Conservation (phyloP, 208 protist genomes). For the Leishmania amazonensis region DNA sequence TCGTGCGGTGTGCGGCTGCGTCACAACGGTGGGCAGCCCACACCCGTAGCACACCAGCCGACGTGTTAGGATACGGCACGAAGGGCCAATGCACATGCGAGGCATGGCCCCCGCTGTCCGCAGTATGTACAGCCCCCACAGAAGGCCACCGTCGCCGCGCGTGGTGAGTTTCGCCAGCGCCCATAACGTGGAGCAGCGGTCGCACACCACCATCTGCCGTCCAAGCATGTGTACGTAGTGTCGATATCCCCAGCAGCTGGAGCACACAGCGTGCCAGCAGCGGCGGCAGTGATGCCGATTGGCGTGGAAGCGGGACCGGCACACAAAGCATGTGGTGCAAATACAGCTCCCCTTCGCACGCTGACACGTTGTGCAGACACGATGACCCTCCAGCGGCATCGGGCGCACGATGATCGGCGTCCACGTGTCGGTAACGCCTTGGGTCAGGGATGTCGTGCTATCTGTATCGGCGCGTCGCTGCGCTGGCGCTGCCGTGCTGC, state of each 20-base stretch:
- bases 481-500: background rate
- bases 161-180: slow-evolving; percentile 47
- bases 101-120: slow-evolving; percentile 61
- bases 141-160: slow-evolving; percentile 34
- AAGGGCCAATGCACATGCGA: slow-evolving; percentile 50
- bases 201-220: slow-evolving; percentile 48
- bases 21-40: slow-evolving; percentile 62
- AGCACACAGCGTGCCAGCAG: slow-evolving; percentile 70
- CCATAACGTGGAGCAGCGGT: slow-evolving; percentile 63
- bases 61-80: slow-evolving; percentile 59
- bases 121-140: slow-evolving; percentile 78
- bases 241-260: slow-evolving; percentile 43
- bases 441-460: background rate
- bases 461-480: background rate
- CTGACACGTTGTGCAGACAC: slow-evolving; percentile 53
- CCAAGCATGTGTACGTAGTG: slow-evolving; percentile 65
- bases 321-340: slow-evolving; percentile 54
- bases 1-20: slow-evolving; percentile 57
- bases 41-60: slow-evolving; percentile 45
- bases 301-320: slow-evolving; percentile 26
- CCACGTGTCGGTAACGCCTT: background rate
- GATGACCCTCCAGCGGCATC: slow-evolving; percentile 31
- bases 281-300: slow-evolving; percentile 78
- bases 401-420: slow-evolving; percentile 28
- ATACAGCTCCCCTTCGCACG: slow-evolving; percentile 48